A percentile compares a stretch with the other conserved stretches of the same genome.
phyloP scores from a whole-genome alignment of 257 asterid species.

The Catharanthus roseus region DNA sequence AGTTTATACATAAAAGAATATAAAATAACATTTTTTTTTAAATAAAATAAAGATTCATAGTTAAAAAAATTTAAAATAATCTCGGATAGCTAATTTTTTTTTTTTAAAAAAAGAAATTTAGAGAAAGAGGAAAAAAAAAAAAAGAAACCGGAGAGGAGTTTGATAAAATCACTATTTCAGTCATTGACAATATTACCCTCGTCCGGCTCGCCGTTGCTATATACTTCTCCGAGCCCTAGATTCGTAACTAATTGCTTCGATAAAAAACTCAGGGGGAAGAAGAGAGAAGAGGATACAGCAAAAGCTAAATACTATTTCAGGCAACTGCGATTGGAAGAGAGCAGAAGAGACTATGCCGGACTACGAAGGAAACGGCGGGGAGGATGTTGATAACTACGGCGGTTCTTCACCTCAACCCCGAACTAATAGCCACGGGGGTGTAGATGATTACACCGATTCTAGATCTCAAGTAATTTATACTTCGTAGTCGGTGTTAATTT shows the following conservation, averaged over 20 bases:
- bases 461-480: slow-evolving; percentile 35
- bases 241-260: neutral
- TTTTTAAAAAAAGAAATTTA: too few relatives aligned
- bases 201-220: too few relatives aligned
- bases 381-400: slow-evolving; percentile 30
- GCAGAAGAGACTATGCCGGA: slow-evolving; percentile 25
- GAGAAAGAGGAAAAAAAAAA: too few relatives aligned
- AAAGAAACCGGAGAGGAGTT: neutral
- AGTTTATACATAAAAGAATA: too few relatives aligned
- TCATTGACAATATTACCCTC: neutral
- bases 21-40: too few relatives aligned
- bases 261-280: neutral
- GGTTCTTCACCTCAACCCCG: slow-evolving; percentile 25
- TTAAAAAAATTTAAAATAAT: too few relatives aligned
- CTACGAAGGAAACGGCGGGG: slow-evolving; percentile 36
- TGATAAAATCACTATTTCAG: neutral
- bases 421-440: slow-evolving; percentile 22
- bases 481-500: neutral
- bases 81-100: too few relatives aligned
- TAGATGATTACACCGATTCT: slow-evolving; percentile 35
- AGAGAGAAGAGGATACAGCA: neutral
- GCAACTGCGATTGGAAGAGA: neutral
- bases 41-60: too few relatives aligned
- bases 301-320: neutral
- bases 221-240: slow-evolving; percentile 2